Base-by-base conservation (phyloP, 2,329 filamentous ascomycete species). In the Westerdykella ornata region DNA sequence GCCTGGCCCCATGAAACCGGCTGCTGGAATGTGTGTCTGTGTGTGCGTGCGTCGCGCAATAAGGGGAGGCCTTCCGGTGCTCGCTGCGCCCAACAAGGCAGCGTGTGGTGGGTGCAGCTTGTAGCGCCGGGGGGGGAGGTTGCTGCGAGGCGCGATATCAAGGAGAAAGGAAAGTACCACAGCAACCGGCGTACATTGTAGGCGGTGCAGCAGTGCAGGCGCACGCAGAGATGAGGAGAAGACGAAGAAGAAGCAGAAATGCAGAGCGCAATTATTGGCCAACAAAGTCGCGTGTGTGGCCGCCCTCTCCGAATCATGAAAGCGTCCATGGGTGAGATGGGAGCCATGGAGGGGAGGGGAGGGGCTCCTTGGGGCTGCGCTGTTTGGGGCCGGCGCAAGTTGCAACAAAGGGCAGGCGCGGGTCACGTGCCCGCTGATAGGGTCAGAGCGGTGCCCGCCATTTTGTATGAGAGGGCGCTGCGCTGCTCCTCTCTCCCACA, bases 1-100 rank as follows among this genome's bases (percentile, higher is more conserved):
- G 22, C 22, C 37, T 46, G 49, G 45, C 37, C 46, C 53, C 50
- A 48, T 59, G 59, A 58, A 59, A 63, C 57, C 44, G 35, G 28
- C 20, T 20, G 32, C 38, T 28, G 41, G 45, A 47, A 45, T 47
- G 45, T 35, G 39, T 39, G 34, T 43, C 30, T 45, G 43, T 44
- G 43, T 38, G 39, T 39, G 41, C 38, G 38, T 30, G 34, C 28
- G 36, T 20, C 17, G 14, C 14, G 38, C 14, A 26, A 19, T 17
- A 15, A 29, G 18, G 26, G 28, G 16, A 20, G 39, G 17, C 14
- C n/a, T 30, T 5, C n/a, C 5, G 8, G 5, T 22, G 36, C 36
- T 38, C 6, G 18, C 18, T 37, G 11, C 14, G n/a, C n/a, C n/a
- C n/a, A n/a, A n/a, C n/a, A n/a, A n/a, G n/a, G n/a, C n/a, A n/a